Evolutionary conservation across 1,139 yeast genomes (phyloP).

Genomic region (Protomyces inundatus): DNA sequence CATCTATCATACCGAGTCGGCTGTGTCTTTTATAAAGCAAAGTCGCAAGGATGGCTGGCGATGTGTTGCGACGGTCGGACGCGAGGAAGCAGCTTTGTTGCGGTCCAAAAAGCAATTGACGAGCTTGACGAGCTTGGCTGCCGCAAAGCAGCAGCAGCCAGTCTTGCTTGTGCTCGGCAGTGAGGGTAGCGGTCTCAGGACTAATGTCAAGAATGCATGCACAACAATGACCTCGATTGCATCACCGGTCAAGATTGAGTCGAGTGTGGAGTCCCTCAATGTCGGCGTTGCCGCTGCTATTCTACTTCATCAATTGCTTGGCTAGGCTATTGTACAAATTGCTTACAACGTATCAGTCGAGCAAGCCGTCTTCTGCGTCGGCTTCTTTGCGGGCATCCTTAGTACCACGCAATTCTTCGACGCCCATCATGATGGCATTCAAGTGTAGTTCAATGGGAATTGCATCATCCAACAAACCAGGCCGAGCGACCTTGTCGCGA

Average conservation of each 20-base stretch:
- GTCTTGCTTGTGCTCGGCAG: conserved; percentile 9
- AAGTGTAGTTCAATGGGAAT: conserved; percentile 21
- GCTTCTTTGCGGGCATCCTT: not conserved
- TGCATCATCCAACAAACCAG: conserved; percentile 5
- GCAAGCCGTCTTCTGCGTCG: not conserved
- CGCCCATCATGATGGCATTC: conserved; percentile 16
- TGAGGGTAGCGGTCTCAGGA: conserved; percentile 14
- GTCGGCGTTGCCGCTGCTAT: conserved; percentile 17
- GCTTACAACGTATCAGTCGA: not conserved
- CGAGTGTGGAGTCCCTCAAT: conserved; percentile 12
- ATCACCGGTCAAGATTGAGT: not conserved
- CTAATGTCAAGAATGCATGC: conserved; percentile 8
- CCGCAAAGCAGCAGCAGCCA: not conserved
- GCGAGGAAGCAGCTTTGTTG: conserved; percentile 1
- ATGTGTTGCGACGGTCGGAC: conserved; percentile 58
- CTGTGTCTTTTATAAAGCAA: conserved; percentile 57
- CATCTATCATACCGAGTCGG: conserved; percentile 53
- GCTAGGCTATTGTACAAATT: not conserved
- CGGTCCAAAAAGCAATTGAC: not conserved
- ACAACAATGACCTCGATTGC: not conserved
- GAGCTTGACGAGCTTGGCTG: not conserved
- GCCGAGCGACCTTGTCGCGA: conserved; percentile 11
- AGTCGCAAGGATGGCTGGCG: conserved; percentile 62
- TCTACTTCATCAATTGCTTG: not conserved
- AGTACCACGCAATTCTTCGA: conserved; percentile 12